Conservation (phyloP, 306 rosid species). For the Glycyrrhiza uralensis region DNA sequence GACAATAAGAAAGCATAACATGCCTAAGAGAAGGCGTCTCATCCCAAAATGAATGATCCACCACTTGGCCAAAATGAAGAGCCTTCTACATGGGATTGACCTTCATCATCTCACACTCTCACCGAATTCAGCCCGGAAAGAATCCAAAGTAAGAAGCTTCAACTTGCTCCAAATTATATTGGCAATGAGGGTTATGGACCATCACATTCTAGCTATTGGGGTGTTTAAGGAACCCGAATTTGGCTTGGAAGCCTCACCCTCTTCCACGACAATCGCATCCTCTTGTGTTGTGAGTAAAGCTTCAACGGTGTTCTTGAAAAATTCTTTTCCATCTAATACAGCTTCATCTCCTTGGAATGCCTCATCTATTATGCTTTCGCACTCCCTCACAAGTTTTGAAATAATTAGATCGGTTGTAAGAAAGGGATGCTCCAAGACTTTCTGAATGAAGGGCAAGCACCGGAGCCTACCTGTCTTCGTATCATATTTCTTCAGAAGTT, state of each 20-base stretch:
- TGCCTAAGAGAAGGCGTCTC: too few relatives aligned
- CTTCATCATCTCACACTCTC: not conserved
- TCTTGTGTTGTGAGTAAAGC: not conserved
- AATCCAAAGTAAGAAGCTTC: too few relatives aligned
- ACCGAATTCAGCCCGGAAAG: too few relatives aligned
- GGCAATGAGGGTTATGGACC: too few relatives aligned
- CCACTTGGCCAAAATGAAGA: too few relatives aligned
- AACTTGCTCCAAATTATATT: too few relatives aligned
- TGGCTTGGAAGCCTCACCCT: not conserved
- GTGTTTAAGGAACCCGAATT: too few relatives aligned
- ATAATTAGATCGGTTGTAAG: not conserved
- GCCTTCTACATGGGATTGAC: not conserved
- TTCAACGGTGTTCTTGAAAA: not conserved
- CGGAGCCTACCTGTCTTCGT: not conserved
- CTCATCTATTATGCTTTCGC: not conserved
- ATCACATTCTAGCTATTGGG: too few relatives aligned
- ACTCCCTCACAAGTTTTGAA: not conserved
- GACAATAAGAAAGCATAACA: too few relatives aligned
- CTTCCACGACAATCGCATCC: not conserved
- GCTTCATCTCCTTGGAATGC: not conserved
- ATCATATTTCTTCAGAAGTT: slow-evolving; percentile 1
- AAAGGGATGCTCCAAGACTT: not conserved
- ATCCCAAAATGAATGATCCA: too few relatives aligned
- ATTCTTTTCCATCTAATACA: not conserved
- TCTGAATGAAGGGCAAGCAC: not conserved